phyloP scores from a whole-genome alignment of 371 early-diverging fungal genomes.

The Haplosporangium sp. region DNA sequence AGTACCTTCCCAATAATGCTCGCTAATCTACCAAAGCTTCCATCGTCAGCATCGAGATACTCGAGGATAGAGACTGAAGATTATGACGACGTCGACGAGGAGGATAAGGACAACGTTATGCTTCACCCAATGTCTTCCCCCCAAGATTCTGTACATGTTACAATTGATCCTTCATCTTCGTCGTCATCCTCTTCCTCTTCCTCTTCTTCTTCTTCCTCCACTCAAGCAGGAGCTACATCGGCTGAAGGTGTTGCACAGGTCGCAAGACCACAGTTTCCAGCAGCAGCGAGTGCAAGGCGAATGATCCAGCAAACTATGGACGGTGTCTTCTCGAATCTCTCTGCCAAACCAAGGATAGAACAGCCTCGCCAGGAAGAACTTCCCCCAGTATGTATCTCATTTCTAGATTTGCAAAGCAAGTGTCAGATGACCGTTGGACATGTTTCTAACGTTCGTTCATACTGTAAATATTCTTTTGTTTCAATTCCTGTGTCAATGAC shows the following conservation, averaged over 20 bases:
- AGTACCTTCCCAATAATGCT: slow-evolving; percentile 5
- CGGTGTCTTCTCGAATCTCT: slow-evolving; percentile 72
- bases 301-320: slow-evolving; percentile 58
- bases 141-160: slow-evolving; percentile 9
- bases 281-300: slow-evolving; percentile 26
- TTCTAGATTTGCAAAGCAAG: not conserved
- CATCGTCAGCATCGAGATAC: slow-evolving; percentile 11
- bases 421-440: not conserved
- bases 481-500: not conserved
- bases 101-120: slow-evolving; percentile 11
- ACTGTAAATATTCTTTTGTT: not conserved
- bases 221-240: not conserved
- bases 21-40: slow-evolving; percentile 7
- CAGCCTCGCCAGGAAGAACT: slow-evolving; percentile 25
- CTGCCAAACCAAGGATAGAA: slow-evolving; percentile 68
- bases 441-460: not conserved
- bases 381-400: slow-evolving; percentile 23
- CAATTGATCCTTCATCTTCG: slow-evolving; percentile 6
- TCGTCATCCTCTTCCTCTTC: not conserved
- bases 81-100: slow-evolving; percentile 17
- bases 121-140: not conserved
- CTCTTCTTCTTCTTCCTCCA: not conserved
- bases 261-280: slow-evolving; percentile 25
- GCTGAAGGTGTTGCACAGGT: not conserved
- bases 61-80: slow-evolving; percentile 14